Evolutionary conservation across 2,329 filamentous ascomycete species (phyloP).

Genomic region (Drechslera avenae): DNA sequence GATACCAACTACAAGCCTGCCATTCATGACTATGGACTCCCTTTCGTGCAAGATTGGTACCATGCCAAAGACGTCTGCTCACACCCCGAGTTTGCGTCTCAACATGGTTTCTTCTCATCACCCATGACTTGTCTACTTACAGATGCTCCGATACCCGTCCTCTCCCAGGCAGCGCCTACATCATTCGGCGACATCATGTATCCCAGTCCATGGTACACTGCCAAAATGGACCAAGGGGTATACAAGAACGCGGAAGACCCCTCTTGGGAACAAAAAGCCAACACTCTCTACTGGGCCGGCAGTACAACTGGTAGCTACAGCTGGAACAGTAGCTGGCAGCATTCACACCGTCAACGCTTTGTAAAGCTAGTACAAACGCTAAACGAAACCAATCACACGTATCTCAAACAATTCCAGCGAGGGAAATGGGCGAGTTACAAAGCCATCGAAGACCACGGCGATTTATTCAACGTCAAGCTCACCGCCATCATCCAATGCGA

Average conservation of each 20-base stretch:
- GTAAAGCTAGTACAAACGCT: slow-evolving; percentile 47
- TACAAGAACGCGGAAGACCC: slow-evolving; percentile 53
- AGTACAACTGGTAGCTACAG: slow-evolving; percentile 59
- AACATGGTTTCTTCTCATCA: slow-evolving; percentile 55
- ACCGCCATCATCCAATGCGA: slow-evolving; percentile 55
- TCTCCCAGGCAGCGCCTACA: slow-evolving; percentile 54
- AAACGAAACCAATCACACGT: slow-evolving; percentile 12
- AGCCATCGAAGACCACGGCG: slow-evolving; percentile 33
- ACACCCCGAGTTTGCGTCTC: slow-evolving; percentile 45
- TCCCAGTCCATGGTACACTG: slow-evolving; percentile 58
- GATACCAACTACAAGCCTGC: not conserved
- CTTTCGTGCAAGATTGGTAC: slow-evolving; percentile 6
- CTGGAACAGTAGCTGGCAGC: slow-evolving; percentile 45
- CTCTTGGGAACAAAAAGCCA: slow-evolving; percentile 57
- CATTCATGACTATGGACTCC: slow-evolving; percentile 6
- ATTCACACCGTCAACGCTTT: slow-evolving; percentile 55
- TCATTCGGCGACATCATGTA: slow-evolving; percentile 57
- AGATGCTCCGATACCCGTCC: slow-evolving; percentile 52
- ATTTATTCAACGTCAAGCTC: slow-evolving; percentile 54
- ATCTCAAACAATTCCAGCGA: not conserved
- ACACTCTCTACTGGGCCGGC: slow-evolving; percentile 63
- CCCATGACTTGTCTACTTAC: slow-evolving; percentile 53
- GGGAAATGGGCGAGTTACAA: slow-evolving; percentile 3
- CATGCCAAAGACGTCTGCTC: slow-evolving; percentile 15
- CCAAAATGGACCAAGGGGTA: slow-evolving; percentile 43